Evolutionary conservation across 2,329 filamentous ascomycete species (phyloP).

Genomic region (Ceratocystis cubensis): DNA sequence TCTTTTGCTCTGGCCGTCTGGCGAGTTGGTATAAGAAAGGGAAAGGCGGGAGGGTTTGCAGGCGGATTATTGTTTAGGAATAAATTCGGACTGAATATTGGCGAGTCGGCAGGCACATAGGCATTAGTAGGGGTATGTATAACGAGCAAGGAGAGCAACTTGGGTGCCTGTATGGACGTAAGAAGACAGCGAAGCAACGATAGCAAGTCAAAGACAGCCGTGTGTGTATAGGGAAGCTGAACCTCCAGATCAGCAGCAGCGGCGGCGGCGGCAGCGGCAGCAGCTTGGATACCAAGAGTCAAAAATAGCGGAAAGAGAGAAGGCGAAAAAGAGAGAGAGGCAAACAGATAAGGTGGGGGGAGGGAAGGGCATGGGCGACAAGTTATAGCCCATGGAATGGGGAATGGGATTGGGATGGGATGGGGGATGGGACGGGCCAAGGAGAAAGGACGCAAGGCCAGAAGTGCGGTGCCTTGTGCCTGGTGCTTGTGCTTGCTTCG

Average conservation of each 20-base stretch:
- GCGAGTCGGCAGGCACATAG: not conserved
- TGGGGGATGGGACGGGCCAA: not conserved
- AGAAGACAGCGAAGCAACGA: not conserved
- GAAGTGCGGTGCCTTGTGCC: not conserved
- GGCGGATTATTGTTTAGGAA: not conserved
- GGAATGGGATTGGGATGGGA: no score
- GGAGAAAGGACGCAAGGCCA: not conserved
- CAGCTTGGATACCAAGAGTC: not conserved
- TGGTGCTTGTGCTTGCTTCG: not conserved
- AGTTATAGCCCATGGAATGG: not conserved
- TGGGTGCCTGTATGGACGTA: not conserved
- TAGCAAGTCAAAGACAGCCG: not conserved
- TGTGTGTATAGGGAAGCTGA: no score
- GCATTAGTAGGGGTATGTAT: not conserved
- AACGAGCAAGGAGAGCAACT: not conserved
- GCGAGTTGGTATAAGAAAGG: not conserved
- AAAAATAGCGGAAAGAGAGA: not conserved
- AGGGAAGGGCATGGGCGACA: not conserved
- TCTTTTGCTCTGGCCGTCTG: not conserved
- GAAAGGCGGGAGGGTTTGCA: not conserved
- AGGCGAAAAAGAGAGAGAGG: not conserved
- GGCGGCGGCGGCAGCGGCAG: no score
- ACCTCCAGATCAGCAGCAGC: no score
- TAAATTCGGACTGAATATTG: slow-evolving; percentile 1
- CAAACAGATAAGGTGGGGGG: not conserved